These are phyloP conservation scores for Dillenia turbinata DNA, from an alignment of 164 flowering plant species.

Conservation along the genomic window DNA sequence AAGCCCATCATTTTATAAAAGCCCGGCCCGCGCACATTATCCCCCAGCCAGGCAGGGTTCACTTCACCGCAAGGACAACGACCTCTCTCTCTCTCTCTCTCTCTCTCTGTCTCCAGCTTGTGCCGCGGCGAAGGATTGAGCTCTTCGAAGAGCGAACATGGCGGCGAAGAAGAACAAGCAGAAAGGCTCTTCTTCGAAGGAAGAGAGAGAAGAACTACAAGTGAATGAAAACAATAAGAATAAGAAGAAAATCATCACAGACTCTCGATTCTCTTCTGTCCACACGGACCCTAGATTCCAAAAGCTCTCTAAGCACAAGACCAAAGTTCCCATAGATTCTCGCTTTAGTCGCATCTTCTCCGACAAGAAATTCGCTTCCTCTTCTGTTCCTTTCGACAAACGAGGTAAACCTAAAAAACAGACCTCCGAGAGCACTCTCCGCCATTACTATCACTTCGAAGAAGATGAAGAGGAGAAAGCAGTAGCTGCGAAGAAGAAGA, in stretches of 20 bases:
- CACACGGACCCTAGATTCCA: constrained; percentile 82
- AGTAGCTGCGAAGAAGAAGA: constrained; percentile 3
- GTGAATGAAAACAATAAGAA: not conserved
- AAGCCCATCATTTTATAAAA: no score
- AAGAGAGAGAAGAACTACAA: not conserved
- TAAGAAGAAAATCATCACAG: constrained; percentile 32
- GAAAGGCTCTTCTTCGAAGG: not conserved
- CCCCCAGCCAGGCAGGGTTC: no score
- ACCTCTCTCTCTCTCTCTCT: no score
- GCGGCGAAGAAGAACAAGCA: not conserved
- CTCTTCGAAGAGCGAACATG: no score
- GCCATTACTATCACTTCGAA: constrained; percentile 47
- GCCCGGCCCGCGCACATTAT: no score
- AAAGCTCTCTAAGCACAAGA: constrained; percentile 42
- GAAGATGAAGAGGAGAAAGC: constrained; percentile 28
- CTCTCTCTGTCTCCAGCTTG: no score
- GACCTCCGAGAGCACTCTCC: constrained; percentile 30
- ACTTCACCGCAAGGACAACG: no score
- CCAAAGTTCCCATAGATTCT: constrained; percentile 64
- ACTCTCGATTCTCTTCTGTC: constrained; percentile 58
- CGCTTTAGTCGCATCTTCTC: constrained; percentile 59
- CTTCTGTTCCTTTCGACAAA: constrained; percentile 67
- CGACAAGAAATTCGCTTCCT: constrained; percentile 48
- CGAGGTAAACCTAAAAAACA: constrained; percentile 49
- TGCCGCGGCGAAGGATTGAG: no score